phyloP scores from a whole-genome alignment of 2,329 filamentous ascomycete genomes.

The Epichloe baconii region DNA sequence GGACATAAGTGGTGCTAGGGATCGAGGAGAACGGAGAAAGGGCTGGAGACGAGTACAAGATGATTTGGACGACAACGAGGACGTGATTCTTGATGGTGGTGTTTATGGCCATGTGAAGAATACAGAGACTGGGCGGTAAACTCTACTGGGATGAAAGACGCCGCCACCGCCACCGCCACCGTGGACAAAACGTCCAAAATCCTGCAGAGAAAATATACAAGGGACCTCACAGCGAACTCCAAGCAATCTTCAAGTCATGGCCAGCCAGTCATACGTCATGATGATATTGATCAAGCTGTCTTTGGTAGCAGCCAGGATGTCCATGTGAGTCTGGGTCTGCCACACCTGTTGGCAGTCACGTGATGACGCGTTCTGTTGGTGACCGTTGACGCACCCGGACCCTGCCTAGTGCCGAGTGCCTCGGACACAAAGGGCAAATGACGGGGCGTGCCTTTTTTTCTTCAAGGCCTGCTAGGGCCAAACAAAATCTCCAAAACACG shows the following conservation, averaged over 20 bases:
- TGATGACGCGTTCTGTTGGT: conserved; percentile 5
- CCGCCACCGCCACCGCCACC: no score
- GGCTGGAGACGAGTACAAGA: conserved; percentile 50
- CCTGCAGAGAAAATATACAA: no score
- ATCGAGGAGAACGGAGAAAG: conserved; percentile 29
- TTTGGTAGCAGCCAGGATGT: no score
- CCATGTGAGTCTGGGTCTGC: no score
- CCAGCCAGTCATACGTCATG: no score
- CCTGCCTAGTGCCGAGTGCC: background rate
- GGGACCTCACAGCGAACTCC: no score
- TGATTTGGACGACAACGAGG: conserved; percentile 45
- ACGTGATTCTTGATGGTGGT: conserved; percentile 44
- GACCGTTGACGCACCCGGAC: background rate
- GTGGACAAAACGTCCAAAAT: no score
- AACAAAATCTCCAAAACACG: no score
- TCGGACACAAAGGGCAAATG: background rate
- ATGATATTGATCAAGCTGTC: no score
- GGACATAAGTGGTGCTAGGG: conserved; percentile 16
- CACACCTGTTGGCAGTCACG: background rate
- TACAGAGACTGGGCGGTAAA: conserved; percentile 15
- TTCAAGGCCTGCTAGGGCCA: no score
- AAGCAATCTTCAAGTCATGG: no score
- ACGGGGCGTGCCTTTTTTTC: background rate
- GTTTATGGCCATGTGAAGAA: conserved; percentile 26
- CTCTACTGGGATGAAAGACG: conserved; percentile 13